Base-by-base conservation (phyloP, 495 filamentous ascomycete species). In the Hyphodiscus hymeniophilus region DNA sequence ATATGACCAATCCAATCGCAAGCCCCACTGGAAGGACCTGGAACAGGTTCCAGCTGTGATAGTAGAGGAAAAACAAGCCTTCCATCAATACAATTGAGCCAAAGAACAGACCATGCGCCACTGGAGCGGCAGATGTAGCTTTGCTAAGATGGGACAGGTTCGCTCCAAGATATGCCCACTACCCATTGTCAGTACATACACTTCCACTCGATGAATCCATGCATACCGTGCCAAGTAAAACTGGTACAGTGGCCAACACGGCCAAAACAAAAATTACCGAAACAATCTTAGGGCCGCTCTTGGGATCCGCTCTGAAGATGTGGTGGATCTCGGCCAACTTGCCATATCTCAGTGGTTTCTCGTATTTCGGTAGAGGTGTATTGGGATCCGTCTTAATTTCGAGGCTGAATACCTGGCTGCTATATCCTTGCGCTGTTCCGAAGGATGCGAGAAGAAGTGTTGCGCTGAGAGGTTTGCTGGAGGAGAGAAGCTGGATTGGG, bases 21-120 rank as follows among this genome's bases (percentile, higher is more conserved):
- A 72, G 76, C 52, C 79, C 79, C 42, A 80, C 81, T 8, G 89
- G 89, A 32, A 98, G 75, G 22, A 76, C 77, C 70, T 94, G 84
- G 76, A 97, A 98, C 38, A 98, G 70, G 56, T 82, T 95, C 92
- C 91, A 97, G 55, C 68, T 82, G 24, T 76, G 85, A 63, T 96
- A 98, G 73, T 98, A 98, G 63, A 95, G 64, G 74, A 89, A 89
- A 69, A 97, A 97, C 54, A 95, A 78, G 7, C 77, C 85, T 65
- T 98, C 92, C 70, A 98, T 81, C 11, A 80, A 77, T 21, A 95
- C 30, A 50, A 98, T 78, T 7, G 87, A 92, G 33, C 81, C 82
- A 51, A 56, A 58, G 46, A 45, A 67, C 49, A 31, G 55, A 57
- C n/a, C 58, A 55, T 57, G 66, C 40, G 34, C 41, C 49, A 33